Base-by-base conservation (phyloP, 441 rosid species). In the Sinapis alba region DNA sequence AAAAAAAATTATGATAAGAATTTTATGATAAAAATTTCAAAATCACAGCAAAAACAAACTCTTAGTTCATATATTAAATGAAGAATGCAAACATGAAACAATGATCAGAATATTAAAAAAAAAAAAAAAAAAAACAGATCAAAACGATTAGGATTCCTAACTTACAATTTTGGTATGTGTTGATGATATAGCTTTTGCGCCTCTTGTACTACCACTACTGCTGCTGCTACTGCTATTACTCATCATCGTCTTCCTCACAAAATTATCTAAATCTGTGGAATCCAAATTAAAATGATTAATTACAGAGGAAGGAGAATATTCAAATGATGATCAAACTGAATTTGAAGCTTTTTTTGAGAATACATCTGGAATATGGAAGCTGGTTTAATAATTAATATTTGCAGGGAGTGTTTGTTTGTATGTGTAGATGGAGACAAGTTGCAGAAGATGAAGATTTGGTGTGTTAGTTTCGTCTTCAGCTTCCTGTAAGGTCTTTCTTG, bases 381-480 rank as follows among this genome's bases (percentile, higher is more conserved):
- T 51, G 34, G 24, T 41, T 27, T 74, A 74, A 41, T 16, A 53
- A 57, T 26, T 50, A 50, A 50, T 7, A 32, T 19, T n/a, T 12
- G 47, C 20, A 66, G 51, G 43, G 53, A 59, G 58, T 24, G 28
- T 28, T 23, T 23, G 30, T 56, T 56, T 56, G 61, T 56, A 56
- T 13, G 61, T 23, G n/a, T 21, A 60, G 47, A 72, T 71, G 69
- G 81, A 66, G 73, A 72, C 59, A 72, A 72, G 54, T 2, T 2
- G 13, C 26, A 58, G 75, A 64, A 47, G 66, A 68, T 20, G 63
- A 78, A 57, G 71, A 75, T 58, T 54, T 57, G 63, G 59, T 58
- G 69, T 50, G 78, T 28, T 71, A 41, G 71, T 65, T 77, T 71
- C 76, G 71, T 77, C 80, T 77, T 45, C 78, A 59, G 70, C 66